Evolutionary conservation across 2,329 filamentous ascomycete genomes (phyloP).

Genomic region (Trichoderma harzianum): DNA sequence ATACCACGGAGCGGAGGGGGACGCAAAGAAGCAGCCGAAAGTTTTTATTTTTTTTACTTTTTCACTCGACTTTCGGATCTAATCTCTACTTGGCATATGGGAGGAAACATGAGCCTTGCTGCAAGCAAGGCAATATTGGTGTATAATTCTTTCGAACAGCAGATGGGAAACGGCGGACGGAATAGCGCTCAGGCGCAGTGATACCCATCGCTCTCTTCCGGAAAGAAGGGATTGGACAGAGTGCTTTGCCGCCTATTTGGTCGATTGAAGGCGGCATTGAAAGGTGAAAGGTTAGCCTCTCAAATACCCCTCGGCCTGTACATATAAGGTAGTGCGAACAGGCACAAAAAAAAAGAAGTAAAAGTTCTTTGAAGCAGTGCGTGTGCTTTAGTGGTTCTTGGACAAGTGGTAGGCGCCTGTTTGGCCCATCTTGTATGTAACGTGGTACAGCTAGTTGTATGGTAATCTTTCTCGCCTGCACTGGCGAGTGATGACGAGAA

Average conservation of each 20-base stretch:
- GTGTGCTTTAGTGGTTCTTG: constrained; percentile 9
- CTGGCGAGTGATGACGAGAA: constrained; percentile 9
- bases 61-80: constrained; percentile 11
- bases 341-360: constrained; percentile 30
- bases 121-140: constrained; percentile 6
- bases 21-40: constrained; percentile 4
- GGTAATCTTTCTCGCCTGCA: not conserved
- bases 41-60: not conserved
- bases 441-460: constrained; percentile 15
- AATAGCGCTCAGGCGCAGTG: constrained; percentile 1
- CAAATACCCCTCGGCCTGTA: constrained; percentile 28
- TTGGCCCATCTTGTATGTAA: constrained; percentile 16
- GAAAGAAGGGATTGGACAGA: constrained; percentile 25
- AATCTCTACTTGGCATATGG: constrained; percentile 18
- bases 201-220: constrained; percentile 20
- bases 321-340: constrained; percentile 41
- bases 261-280: constrained; percentile 23
- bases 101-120: constrained; percentile 17
- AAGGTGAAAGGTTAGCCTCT: constrained; percentile 23
- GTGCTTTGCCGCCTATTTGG: constrained; percentile 21
- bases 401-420: constrained; percentile 7
- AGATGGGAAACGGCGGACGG: constrained; percentile 16
- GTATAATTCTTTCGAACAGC: constrained; percentile 18
- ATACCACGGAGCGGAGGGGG: constrained; percentile 21
- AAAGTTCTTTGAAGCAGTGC: constrained; percentile 14